phyloP scores from a whole-genome alignment of 75 land plant genomes.

The Gnetum montanum region DNA sequence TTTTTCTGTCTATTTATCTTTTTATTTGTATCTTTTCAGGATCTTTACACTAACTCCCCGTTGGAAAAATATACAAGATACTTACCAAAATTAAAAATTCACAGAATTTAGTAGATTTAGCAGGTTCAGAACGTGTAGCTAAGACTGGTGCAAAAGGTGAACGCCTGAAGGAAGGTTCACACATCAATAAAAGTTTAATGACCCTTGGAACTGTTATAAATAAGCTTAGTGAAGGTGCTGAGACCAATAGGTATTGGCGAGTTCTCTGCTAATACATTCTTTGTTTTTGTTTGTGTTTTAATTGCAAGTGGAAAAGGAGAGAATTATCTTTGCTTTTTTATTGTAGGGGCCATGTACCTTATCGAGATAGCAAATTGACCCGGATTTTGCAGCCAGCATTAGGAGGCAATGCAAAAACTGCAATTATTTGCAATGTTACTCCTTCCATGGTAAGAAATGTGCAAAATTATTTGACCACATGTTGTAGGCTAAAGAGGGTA shows the following conservation, averaged over 20 bases:
- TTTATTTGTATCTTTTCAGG: background rate
- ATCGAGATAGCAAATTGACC: conserved; percentile 95
- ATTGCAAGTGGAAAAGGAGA: conserved; percentile 6
- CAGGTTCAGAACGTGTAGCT: conserved; percentile 96
- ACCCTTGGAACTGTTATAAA: conserved; percentile 94
- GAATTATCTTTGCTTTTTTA: background rate
- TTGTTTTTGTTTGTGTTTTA: background rate
- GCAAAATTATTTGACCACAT: background rate
- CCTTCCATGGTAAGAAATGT: conserved; percentile 69
- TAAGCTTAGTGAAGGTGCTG: conserved; percentile 95
- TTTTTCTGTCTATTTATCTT: no score
- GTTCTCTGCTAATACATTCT: background rate
- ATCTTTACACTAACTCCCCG: background rate
- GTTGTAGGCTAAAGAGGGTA: background rate
- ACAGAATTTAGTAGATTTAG: conserved; percentile 94
- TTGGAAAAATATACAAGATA: no score
- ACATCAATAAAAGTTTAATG: conserved; percentile 97
- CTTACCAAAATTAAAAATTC: background rate
- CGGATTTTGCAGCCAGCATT: conserved; percentile 94
- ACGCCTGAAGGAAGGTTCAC: conserved; percentile 92
- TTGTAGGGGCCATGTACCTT: conserved; percentile 93
- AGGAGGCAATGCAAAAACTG: conserved; percentile 98
- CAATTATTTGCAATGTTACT: conserved; percentile 92
- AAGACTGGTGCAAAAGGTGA: conserved; percentile 98
- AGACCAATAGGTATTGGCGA: conserved; percentile 73